Conservation (phyloP, 495 filamentous ascomycete species). For the Niebla homalea region DNA sequence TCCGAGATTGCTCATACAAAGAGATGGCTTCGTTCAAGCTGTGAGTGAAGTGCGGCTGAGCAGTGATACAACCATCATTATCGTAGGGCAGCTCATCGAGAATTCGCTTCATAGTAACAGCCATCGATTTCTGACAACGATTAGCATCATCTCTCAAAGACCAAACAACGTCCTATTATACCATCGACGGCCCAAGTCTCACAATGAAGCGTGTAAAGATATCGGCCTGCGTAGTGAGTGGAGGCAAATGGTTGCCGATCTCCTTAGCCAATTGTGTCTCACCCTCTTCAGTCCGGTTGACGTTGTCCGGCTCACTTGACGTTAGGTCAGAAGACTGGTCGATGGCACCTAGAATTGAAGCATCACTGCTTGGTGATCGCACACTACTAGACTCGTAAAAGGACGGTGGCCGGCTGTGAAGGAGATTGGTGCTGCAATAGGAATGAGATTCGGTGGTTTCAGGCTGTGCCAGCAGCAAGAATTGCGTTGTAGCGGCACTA, state of each 20-base stretch:
- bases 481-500: slow-evolving; percentile 81
- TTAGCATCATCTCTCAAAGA: neutral
- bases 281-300: neutral
- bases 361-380: neutral
- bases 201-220: slow-evolving; percentile 82
- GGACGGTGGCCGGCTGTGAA: neutral
- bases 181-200: slow-evolving; percentile 83
- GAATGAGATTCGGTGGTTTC: slow-evolving; percentile 10
- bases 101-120: slow-evolving; percentile 76
- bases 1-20: slow-evolving; percentile 60
- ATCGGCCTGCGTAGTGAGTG: slow-evolving; percentile 45
- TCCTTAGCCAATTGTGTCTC: neutral
- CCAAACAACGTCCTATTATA: slow-evolving; percentile 18
- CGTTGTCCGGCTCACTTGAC: slow-evolving; percentile 14
- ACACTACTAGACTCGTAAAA: neutral
- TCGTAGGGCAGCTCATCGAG: slow-evolving; percentile 79
- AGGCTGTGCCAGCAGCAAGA: slow-evolving; percentile 60
- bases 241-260: slow-evolving; percentile 13
- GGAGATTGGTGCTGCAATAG: neutral
- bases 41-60: slow-evolving; percentile 63
- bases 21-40: slow-evolving; percentile 69
- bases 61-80: slow-evolving; percentile 46
- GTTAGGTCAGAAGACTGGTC: slow-evolving; percentile 54
- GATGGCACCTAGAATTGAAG: slow-evolving; percentile 43
- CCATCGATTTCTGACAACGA: slow-evolving; percentile 60